Evolutionary conservation across 306 rosid species (phyloP), one percentile per base, ranked within the genome.

Genomic region (Dryas alaskensis): DNA sequence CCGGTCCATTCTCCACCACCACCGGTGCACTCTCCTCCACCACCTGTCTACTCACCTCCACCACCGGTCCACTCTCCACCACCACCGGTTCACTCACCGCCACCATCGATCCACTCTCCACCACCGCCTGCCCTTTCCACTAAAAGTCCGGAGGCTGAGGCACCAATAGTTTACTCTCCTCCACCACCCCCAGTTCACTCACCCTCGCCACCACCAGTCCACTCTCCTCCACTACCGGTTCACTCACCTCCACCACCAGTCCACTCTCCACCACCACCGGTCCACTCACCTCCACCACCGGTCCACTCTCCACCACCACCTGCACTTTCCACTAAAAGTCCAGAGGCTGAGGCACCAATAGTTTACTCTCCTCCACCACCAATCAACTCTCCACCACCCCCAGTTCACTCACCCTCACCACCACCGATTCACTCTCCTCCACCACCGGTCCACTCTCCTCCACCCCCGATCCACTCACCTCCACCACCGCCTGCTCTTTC

Each of bases 381-480:
- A n/a, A n/a, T n/a, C n/a, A n/a, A n/a, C 37, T 69, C 65, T 5
- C 65, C 75, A 0, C 65, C 62, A 19, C 80, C 80, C 7, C 72
- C 76, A 0, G 48, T 78, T 0, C 42, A 53, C 49, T 77, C 60
- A 0, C 72, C 76, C 1, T 77, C 46, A 14, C 81, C 63, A 0
- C 81, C 63, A 0, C 49, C 63, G 9, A 44, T 45, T 0, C 27
- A 70, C 1, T 62, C 67, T 0, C 53, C 69, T 0, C 59, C 81
- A 0, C 76, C 77, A 1, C 71, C 78, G 9, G 58, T 22, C 4
- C 25, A 43, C 55, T 75, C 72, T 7, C 78, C 78, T 2, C 72
- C 72, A 17, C 78, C 78, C 0, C 62, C 78, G 1, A 70, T 73
- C 13, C 31, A 57, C 4, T 62, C 70, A 10, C 71, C 78, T 0